Base-by-base conservation (phyloP, 1,284 basidiomycete genomes). In the Irpex lacteus region DNA sequence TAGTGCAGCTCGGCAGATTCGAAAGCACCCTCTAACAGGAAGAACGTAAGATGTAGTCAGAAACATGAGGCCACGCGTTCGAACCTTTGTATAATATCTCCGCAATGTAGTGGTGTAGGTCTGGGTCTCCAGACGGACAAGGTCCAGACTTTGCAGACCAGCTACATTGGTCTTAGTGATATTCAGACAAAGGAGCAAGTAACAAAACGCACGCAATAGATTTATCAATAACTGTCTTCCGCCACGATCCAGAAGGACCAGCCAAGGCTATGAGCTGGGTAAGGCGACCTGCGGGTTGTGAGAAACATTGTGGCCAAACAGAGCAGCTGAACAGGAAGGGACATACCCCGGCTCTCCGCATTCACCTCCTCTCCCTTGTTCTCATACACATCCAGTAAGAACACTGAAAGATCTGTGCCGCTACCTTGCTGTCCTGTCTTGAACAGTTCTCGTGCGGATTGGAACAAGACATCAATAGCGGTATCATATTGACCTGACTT, bases 391-490 rank as follows among this genome's bases (percentile, higher is more conserved):
- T 94, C 92, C 63, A 97, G 73, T 75, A 97, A 73, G 71, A 94
- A 92, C 49, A 81, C 77, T 0, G 88, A 80, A 40, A 97, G 82
- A 81, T 98, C 96, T 0, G 88, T 88, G 1, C 95, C 95, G 70
- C 91, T 94, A 1, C 94, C 96, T n/a, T 85, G 82, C 73, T 98
- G 93, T 4, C 90, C 91, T 9, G 83, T 82, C 79, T 97, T 97
- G 68, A 97, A 81, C 59, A 98, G 80, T 74, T 94, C 92, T 59
- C 90, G 83, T 1, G 94, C 88, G 49, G 88, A 89, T 70, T 94
- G 90, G 76, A 95, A 96, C 60, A 97, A 85, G 8, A 98, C 91
- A 75, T 95, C 91, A 76, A 94, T 89, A 13, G 94, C 94, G 11
- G 88, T 89, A 69, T 90, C 88, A 73, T 89, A 88, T 69, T 95